These are phyloP conservation scores for Cyclotella baltica DNA, from an alignment of 108 stramenopile genomes.

Conservation along the genomic window DNA sequence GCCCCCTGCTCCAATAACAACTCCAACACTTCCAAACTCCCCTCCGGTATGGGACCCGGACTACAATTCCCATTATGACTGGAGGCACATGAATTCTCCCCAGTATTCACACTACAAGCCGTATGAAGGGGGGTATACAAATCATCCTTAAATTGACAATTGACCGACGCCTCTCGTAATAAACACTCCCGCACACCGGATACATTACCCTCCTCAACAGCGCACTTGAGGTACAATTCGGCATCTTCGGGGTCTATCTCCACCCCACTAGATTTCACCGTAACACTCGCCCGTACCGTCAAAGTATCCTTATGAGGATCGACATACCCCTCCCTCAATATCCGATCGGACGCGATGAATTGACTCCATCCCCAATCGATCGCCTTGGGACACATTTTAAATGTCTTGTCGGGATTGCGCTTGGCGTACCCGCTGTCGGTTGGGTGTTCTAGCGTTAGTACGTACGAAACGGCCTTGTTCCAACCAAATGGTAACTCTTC, in stretches of 20 bases:
- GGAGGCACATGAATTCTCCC: constrained; percentile 29
- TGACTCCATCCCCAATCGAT: constrained; percentile 95
- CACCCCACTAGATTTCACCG: constrained; percentile 80
- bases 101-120: constrained; percentile 73
- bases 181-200: constrained; percentile 83
- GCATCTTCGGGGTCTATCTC: constrained; percentile 87
- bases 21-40: constrained; percentile 79
- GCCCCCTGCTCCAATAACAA: constrained; percentile 81
- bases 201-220: constrained; percentile 91
- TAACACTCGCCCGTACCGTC: constrained; percentile 79
- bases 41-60: constrained; percentile 47
- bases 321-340: constrained; percentile 88
- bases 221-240: constrained; percentile 90
- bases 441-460: constrained; percentile 89
- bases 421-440: constrained; percentile 77
- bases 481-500: constrained; percentile 91
- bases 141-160: constrained; percentile 94
- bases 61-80: constrained; percentile 40
- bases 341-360: constrained; percentile 88
- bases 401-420: constrained; percentile 91
- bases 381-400: constrained; percentile 92
- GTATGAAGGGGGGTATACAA: constrained; percentile 91
- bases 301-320: constrained; percentile 58
- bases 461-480: constrained; percentile 90
- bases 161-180: constrained; percentile 82